Percentiles rank a stretch among this genome's conserved stretches.
Evolutionary conservation across 2,329 filamentous ascomycete genomes (phyloP).

Genomic region (Claviceps arundinis): DNA sequence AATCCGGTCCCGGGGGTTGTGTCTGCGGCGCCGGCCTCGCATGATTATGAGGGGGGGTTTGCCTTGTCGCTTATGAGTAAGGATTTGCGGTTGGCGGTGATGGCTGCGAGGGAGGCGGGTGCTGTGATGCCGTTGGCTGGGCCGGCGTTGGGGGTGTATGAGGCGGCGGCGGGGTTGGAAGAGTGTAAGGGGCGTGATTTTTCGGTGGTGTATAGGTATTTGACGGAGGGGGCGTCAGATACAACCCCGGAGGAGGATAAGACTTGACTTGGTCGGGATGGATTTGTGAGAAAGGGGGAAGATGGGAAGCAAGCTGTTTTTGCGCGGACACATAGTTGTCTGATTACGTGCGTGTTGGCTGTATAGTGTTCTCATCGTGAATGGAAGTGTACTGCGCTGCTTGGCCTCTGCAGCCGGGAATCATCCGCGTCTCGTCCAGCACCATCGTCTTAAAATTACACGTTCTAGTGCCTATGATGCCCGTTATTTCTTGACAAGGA

Average conservation of each 20-base stretch:
- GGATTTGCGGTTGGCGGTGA: conserved; percentile 58
- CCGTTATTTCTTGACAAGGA: conserved; percentile 25
- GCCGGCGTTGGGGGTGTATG: conserved; percentile 53
- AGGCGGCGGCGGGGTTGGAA: conserved; percentile 47
- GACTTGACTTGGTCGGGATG: no score
- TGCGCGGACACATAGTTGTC: no score
- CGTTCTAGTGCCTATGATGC: no score
- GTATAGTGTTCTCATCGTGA: no score
- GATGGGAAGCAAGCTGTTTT: no score
- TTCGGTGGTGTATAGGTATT: conserved; percentile 65
- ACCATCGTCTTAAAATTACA: not conserved
- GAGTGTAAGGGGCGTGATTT: conserved; percentile 60
- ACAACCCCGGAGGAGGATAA: no score
- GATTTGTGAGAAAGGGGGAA: no score
- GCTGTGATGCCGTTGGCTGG: conserved; percentile 53
- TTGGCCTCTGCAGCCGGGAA: no score
- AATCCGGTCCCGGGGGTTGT: conserved; percentile 85
- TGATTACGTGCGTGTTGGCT: no score
- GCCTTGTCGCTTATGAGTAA: conserved; percentile 70
- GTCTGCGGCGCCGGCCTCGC: conserved; percentile 57
- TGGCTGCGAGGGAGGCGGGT: conserved; percentile 55
- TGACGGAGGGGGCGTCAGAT: conserved; percentile 37
- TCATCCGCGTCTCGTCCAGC: not conserved
- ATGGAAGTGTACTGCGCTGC: no score
- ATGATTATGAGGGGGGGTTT: conserved; percentile 68